Conservation (phyloP, 208 protist genomes). For the Porcisia hertigi region DNA sequence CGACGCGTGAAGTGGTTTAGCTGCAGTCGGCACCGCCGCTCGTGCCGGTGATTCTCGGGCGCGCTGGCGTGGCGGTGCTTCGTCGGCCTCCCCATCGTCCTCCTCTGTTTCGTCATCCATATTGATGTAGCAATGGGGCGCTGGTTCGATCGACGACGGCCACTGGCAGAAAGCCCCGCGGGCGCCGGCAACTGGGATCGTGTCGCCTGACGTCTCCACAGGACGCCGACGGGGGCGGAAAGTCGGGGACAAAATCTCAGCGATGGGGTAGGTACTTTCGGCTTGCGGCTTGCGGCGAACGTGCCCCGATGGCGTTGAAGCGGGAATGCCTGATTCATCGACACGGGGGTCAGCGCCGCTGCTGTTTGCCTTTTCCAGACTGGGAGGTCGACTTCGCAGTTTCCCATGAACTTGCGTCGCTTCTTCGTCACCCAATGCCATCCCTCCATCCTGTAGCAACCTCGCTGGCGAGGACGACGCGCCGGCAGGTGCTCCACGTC, state of each 20-base stretch:
- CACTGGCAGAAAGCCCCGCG: neutral
- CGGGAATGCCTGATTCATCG: neutral
- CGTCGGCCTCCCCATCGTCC: constrained; percentile 15
- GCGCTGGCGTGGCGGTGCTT: constrained; percentile 4
- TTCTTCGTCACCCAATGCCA: neutral
- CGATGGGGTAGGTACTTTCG: constrained; percentile 38
- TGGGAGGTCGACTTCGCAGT: neutral
- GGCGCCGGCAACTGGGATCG: neutral
- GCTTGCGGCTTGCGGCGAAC: constrained; percentile 1
- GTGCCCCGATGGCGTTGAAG: neutral
- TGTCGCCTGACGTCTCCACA: neutral
- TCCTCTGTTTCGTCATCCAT: constrained; percentile 26
- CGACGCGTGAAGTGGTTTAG: neutral
- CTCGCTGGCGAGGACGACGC: neutral
- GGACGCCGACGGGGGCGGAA: constrained; percentile 53
- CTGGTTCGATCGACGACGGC: neutral
- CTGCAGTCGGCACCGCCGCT: neutral
- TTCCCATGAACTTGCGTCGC: neutral
- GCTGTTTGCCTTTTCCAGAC: neutral
- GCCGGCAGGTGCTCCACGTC: neutral
- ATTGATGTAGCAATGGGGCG: constrained; percentile 8
- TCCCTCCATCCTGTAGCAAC: neutral
- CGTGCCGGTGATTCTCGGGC: neutral
- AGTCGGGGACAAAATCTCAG: constrained; percentile 59
- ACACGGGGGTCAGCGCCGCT: neutral